Percentiles rank a stretch among this genome's conserved stretches.
These are phyloP conservation scores for Inga laurina DNA, from an alignment of 306 rosid genomes.

Conservation along the genomic window DNA sequence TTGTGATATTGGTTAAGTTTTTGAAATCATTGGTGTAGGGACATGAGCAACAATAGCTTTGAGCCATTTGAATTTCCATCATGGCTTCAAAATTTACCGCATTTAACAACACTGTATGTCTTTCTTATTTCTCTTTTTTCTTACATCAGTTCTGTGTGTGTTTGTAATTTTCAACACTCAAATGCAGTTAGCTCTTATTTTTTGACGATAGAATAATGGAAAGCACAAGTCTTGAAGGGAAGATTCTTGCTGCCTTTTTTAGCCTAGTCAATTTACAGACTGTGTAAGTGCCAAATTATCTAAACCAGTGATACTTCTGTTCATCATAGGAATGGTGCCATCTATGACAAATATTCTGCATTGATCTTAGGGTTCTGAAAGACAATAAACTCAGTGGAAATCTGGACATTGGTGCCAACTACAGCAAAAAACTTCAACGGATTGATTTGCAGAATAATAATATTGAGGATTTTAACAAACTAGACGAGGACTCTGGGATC, in stretches of 20 bases:
- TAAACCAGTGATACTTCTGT: neutral
- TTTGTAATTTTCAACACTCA: slow-evolving; percentile 4
- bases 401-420: slow-evolving; percentile 34
- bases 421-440: slow-evolving; percentile 36
- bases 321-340: slow-evolving; percentile 9
- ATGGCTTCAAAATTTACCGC: slow-evolving; percentile 42
- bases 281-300: slow-evolving; percentile 50
- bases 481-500: slow-evolving; percentile 21
- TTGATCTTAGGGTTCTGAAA: slow-evolving; percentile 36
- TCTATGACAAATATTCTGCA: slow-evolving; percentile 3
- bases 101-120: slow-evolving; percentile 58
- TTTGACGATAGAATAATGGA: slow-evolving; percentile 56
- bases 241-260: slow-evolving; percentile 52
- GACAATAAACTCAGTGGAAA: slow-evolving; percentile 38
- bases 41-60: slow-evolving; percentile 62
- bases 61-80: slow-evolving; percentile 39
- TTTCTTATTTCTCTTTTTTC: slow-evolving; percentile 13
- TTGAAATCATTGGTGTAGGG: slow-evolving; percentile 40
- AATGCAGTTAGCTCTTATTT: slow-evolving; percentile 24
- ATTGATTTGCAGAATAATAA: slow-evolving; percentile 41
- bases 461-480: slow-evolving; percentile 14
- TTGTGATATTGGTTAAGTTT: neutral
- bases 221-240: slow-evolving; percentile 44
- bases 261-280: slow-evolving; percentile 47
- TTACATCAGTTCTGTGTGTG: neutral